Base-by-base conservation (phyloP, 108 stramenopile species). In the Heterococcus sp. region DNA sequence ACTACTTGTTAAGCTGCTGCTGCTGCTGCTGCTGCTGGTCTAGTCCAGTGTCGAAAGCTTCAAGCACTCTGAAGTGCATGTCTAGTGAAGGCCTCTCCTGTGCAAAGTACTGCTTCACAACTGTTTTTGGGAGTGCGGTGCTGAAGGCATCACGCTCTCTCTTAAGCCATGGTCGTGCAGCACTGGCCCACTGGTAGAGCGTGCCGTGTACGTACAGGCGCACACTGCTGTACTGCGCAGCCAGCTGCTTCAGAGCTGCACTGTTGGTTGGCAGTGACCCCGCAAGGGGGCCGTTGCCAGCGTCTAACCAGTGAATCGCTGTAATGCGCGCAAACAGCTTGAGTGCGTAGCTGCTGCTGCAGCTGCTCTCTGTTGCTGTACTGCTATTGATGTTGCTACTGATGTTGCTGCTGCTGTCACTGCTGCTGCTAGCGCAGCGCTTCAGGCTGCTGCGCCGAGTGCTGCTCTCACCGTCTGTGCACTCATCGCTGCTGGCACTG, bases 281-380 rank as follows among this genome's bases (percentile, higher is more conserved):
- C 35, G 65, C 14, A 29, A 39, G 28, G 1, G 0, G 36, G 26
- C 64, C 74, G 74, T 75, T 75, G 65, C 64, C 74, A 30, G 63
- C 74, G n/a, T 75, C 74, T 0, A 75, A 36, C 74, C 74, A 75
- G 74, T 75, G 74, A 36, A 75, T 32, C 27, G 74, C 74, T 5
- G 65, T 37, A n/a, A 75, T 65, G 64, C 74, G 74, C 2, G 32
- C 29, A 37, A 75, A 75, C 11, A 75, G 74, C 1, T 65, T 28
- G 2, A 33, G 64, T 0, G 74, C 63, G 29, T 64, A 64, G 31
- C 28, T 31, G 8, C 0, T 30, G 21, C 14, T 8, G 31, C 32
- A 32, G 26, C 30, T 26, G 8, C 32, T 33, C 37, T 30, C 72
- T 8, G 72, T 40, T 32, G 29, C 39, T 31, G 72, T 32, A 11